Evolutionary conservation across 176 grass and related monocot species (phyloP), one percentile per base, ranked within the genome.

Genomic region (Alopecurus myosuroides): DNA sequence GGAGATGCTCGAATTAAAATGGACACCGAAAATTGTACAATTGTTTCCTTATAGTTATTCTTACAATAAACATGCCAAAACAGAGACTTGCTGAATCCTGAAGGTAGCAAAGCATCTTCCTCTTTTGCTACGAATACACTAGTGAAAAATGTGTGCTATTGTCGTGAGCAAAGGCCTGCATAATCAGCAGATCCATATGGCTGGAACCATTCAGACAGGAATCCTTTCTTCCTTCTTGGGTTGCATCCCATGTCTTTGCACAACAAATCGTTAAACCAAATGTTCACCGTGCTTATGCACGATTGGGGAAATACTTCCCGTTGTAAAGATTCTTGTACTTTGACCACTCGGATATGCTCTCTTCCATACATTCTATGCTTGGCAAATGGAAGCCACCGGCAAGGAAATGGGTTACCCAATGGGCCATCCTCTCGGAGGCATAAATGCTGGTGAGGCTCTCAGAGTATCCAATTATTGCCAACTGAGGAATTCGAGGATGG

Each of bases 201-300:
- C 49, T 87, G 87, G 78, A 96, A 92, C 97, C 89, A 96, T 77
- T 96, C 93, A 30, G 88, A 88, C 13, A 94, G 22, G n/a, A 96
- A 78, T 7, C 88, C 84, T 70, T 44, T 44, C 41, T 44, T 44
- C 41, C 41, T 44, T 44, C 41, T 44, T 11, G 41, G 41, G 41
- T 44, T 44, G 41, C 41, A 44, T 46, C 44, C 44, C 44, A 46
- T 46, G 44, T 46, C 44, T 12, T 12, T 11, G 44, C 44, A 46
- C 2, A 46, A 12, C 4, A 14, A 12, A 46, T 46, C 44, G 3
- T 46, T 46, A 12, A 14, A 46, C 44, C 44, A 46, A 2, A 10
- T 44, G 11, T 44, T 1, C 10, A 44, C 9, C 1, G 11, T 44
- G 10, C 41, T 10, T 11, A 46, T 10, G 4, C 44, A 46, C 11